Evolutionary conservation across 495 filamentous ascomycete genomes (phyloP).

Genomic region (Parathielavia appendiculata): DNA sequence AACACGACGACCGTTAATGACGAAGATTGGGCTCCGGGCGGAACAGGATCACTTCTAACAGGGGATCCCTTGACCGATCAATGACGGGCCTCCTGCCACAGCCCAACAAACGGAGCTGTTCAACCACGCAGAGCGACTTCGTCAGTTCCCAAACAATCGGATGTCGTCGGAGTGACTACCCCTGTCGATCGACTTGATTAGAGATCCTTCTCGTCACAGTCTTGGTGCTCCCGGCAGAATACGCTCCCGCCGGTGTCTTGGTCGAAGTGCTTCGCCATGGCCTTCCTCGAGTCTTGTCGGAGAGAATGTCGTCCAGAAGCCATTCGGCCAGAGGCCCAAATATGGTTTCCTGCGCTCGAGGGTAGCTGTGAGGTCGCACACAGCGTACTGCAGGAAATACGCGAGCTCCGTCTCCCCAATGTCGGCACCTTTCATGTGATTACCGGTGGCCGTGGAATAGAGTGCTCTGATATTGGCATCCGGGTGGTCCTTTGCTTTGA

Average conservation of each 20-base stretch:
- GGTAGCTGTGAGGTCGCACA: neutral
- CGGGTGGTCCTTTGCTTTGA: neutral
- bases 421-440: neutral
- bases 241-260: neutral
- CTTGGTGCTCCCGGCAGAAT: neutral
- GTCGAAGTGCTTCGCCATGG: neutral
- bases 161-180: slow-evolving; percentile 5
- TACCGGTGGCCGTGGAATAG: neutral
- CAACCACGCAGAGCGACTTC: slow-evolving; percentile 1
- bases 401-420: neutral
- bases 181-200: neutral
- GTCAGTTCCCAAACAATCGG: slow-evolving; percentile 3
- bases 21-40: neutral
- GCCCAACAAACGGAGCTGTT: neutral
- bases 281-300: neutral
- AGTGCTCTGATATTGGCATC: neutral
- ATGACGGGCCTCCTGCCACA: no score
- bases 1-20: neutral
- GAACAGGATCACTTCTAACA: no score
- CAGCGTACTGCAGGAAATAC: neutral
- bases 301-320: neutral
- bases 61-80: no score
- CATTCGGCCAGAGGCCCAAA: neutral
- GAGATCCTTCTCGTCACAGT: neutral
- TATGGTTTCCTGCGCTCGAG: neutral